Evolutionary conservation across 345 rosid genomes (phyloP).

Genomic region (Punica granatum): DNA sequence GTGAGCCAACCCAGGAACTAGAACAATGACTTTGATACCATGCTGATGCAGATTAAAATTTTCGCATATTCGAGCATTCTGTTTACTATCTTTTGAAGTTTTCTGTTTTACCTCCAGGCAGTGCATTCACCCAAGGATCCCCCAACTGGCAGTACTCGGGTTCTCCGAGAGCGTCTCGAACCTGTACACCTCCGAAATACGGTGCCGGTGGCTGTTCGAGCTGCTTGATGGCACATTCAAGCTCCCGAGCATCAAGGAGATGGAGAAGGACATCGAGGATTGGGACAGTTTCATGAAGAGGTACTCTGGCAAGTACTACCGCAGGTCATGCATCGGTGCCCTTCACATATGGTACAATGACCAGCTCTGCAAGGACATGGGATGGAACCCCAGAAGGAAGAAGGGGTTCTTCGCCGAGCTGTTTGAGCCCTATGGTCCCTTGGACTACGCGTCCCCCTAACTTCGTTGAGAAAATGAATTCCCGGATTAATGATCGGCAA

Average conservation of each 20-base stretch:
- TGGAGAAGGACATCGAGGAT: slow-evolving; percentile 20
- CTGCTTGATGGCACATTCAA: slow-evolving; percentile 24
- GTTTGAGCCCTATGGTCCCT: slow-evolving; percentile 29
- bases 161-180: slow-evolving; percentile 31
- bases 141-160: slow-evolving; percentile 35
- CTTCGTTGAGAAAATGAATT: too few species aligned
- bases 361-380: slow-evolving; percentile 39
- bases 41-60: too few species aligned
- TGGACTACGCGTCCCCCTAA: slow-evolving; percentile 19
- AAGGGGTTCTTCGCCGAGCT: slow-evolving; percentile 25
- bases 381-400: slow-evolving; percentile 29
- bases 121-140: slow-evolving; percentile 29
- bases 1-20: slow-evolving; percentile 13
- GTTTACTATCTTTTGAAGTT: too few species aligned
- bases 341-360: slow-evolving; percentile 24
- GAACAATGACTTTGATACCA: neutral
- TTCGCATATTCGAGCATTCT: too few species aligned
- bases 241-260: slow-evolving; percentile 21
- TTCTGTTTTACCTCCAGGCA: slow-evolving; percentile 23
- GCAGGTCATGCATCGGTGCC: slow-evolving; percentile 20
- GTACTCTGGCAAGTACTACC: slow-evolving; percentile 1
- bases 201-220: slow-evolving; percentile 32
- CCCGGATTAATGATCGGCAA: too few species aligned
- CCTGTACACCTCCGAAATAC: slow-evolving; percentile 32
- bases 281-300: slow-evolving; percentile 25